These are phyloP conservation scores for Ajuga reptans DNA, from an alignment of 305 asterid species.

Conservation along the genomic window DNA sequence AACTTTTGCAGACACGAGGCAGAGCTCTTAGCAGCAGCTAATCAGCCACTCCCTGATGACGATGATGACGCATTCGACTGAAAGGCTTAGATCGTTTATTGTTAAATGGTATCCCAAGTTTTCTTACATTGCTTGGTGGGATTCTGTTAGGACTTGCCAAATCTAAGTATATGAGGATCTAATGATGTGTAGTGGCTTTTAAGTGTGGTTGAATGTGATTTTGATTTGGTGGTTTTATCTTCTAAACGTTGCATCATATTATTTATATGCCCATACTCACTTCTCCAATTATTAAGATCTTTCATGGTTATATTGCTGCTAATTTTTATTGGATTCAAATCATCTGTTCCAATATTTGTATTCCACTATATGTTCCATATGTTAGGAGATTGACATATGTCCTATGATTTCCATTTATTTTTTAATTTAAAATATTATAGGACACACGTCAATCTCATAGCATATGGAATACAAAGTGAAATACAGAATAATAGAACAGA, in stretches of 20 bases:
- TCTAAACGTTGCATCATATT: conserved; percentile 9
- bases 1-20: conserved; percentile 49
- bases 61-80: conserved; percentile 64
- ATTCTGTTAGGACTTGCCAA: conserved; percentile 5
- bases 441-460: too few relatives aligned
- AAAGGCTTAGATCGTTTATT: background rate
- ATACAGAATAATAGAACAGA: too few relatives aligned
- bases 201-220: conserved; percentile 13
- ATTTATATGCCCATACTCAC: conserved; percentile 1
- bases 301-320: background rate
- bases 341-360: too few relatives aligned
- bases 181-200: conserved; percentile 17
- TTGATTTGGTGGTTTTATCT: conserved; percentile 23
- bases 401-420: too few relatives aligned
- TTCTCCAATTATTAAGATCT: background rate
- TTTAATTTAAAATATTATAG: too few relatives aligned
- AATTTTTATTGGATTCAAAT: background rate
- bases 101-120: background rate
- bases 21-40: conserved; percentile 49
- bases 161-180: background rate
- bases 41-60: conserved; percentile 77
- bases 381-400: too few relatives aligned
- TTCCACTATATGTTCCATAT: too few relatives aligned
- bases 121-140: background rate
- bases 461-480: too few relatives aligned